Percentiles rank a stretch among this genome's conserved stretches.
Evolutionary conservation across 225 moss, liverwort and hornwort genomes (phyloP).

Genomic region (Antitrichia curtipendula): DNA sequence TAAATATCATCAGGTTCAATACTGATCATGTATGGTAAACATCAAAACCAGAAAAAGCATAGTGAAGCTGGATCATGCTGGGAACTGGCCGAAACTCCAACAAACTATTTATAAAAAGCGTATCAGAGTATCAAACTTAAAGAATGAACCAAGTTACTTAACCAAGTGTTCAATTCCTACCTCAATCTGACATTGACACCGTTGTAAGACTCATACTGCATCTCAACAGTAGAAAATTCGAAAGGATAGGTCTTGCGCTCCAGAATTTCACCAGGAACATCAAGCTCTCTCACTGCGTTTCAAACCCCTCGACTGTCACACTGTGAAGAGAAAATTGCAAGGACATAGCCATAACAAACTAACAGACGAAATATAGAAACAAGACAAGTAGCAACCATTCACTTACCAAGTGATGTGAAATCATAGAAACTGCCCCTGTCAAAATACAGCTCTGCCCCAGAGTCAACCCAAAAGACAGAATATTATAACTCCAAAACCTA

Average conservation of each 20-base stretch:
- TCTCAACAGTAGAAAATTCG: conserved; percentile 99
- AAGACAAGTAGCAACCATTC: neutral
- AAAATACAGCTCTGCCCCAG: conserved; percentile 66
- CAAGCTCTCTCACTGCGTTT: conserved; percentile 74
- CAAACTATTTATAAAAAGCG: neutral
- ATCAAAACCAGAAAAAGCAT: neutral
- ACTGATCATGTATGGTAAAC: neutral
- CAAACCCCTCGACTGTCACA: neutral
- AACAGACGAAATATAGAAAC: neutral
- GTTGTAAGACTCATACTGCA: conserved; percentile 99
- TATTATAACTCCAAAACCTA: neutral
- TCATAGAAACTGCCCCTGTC: conserved; percentile 92
- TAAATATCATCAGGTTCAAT: neutral
- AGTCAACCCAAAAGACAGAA: neutral
- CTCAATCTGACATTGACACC: conserved; percentile 98
- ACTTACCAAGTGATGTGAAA: conserved; percentile 81
- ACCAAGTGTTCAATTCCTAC: conserved; percentile 1
- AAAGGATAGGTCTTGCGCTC: conserved; percentile 94
- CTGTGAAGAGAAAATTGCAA: neutral
- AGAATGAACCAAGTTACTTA: neutral
- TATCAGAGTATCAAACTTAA: neutral
- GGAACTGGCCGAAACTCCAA: neutral
- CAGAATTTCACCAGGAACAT: conserved; percentile 92
- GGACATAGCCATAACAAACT: neutral
- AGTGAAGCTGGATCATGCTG: neutral